These are phyloP conservation scores for Trypethelium eluteriae DNA, from an alignment of 495 filamentous ascomycete genomes.

Conservation along the genomic window DNA sequence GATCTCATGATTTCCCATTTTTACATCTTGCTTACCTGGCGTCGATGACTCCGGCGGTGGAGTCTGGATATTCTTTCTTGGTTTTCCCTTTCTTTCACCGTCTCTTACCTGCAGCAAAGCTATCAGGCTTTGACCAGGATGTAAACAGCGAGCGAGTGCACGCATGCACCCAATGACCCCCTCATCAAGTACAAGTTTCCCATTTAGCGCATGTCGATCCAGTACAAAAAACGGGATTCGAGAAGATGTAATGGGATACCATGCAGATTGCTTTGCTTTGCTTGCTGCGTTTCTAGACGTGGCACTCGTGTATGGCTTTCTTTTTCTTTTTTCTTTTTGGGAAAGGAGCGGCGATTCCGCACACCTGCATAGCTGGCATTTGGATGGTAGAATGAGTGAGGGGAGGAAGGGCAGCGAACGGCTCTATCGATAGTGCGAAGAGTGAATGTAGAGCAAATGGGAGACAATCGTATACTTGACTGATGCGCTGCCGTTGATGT, in stretches of 20 bases:
- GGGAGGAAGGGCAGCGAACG: not conserved
- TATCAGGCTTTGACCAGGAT: not conserved
- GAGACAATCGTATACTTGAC: not conserved
- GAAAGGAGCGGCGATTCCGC: not conserved
- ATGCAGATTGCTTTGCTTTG: not conserved
- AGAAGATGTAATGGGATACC: not conserved
- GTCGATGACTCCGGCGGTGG: not conserved
- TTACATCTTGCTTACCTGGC: constrained; percentile 2
- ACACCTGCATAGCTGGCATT: not conserved
- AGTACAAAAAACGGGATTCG: not conserved
- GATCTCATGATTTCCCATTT: not conserved
- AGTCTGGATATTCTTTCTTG: constrained; percentile 9
- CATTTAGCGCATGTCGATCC: not conserved
- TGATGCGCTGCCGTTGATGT: not conserved
- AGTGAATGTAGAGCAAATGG: constrained; percentile 5
- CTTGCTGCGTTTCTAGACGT: not conserved
- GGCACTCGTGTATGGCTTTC: not conserved
- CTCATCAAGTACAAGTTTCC: not conserved
- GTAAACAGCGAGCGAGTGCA: not conserved
- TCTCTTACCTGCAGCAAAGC: not conserved
- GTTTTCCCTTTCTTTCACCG: not conserved
- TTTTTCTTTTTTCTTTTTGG: constrained; percentile 5
- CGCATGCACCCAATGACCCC: not conserved
- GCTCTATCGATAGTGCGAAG: not conserved
- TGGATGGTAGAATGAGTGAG: not conserved